phyloP scores from a whole-genome alignment of 495 filamentous ascomycete genomes.

The Annulohypoxylon stygium region DNA sequence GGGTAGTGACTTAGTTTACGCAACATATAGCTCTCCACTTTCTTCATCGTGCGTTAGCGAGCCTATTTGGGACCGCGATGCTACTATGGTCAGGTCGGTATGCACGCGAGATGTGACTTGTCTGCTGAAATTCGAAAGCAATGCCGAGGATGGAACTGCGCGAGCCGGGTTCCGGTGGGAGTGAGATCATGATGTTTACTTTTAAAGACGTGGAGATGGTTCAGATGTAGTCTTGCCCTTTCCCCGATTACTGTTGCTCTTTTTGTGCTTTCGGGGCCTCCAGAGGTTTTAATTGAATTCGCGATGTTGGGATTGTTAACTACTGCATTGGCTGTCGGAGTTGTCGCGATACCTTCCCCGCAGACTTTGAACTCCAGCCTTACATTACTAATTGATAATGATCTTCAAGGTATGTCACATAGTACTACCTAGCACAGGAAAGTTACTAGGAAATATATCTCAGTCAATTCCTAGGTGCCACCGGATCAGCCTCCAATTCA shows the following conservation, averaged over 20 bases:
- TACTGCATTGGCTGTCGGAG: constrained; percentile 36
- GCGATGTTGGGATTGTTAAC: constrained; percentile 26
- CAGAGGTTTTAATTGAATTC: neutral
- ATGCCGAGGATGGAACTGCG: constrained; percentile 2
- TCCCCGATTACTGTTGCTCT: neutral
- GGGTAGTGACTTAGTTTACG: constrained; percentile 18
- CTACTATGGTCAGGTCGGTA: constrained; percentile 4
- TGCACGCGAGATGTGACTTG: constrained; percentile 5
- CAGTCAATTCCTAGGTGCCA: constrained; percentile 46
- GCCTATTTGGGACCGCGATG: neutral
- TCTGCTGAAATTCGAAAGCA: neutral
- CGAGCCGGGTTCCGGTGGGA: constrained; percentile 18
- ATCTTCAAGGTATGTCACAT: constrained; percentile 56
- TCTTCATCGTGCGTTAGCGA: constrained; percentile 8
- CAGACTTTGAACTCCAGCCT: constrained; percentile 54
- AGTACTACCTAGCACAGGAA: neutral
- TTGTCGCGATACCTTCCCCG: constrained; percentile 51
- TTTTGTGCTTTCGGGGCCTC: neutral
- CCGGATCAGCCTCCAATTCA: constrained; percentile 55
- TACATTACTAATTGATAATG: constrained; percentile 57
- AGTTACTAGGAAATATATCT: neutral
- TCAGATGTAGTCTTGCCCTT: neutral
- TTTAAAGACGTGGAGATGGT: neutral
- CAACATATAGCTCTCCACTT: constrained; percentile 20
- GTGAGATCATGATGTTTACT: constrained; percentile 2